A percentile compares a stretch with the other conserved stretches of the same genome.
Conservation (phyloP, 768 basidiomycete genomes). For the Pulveroboletus sp. region DNA sequence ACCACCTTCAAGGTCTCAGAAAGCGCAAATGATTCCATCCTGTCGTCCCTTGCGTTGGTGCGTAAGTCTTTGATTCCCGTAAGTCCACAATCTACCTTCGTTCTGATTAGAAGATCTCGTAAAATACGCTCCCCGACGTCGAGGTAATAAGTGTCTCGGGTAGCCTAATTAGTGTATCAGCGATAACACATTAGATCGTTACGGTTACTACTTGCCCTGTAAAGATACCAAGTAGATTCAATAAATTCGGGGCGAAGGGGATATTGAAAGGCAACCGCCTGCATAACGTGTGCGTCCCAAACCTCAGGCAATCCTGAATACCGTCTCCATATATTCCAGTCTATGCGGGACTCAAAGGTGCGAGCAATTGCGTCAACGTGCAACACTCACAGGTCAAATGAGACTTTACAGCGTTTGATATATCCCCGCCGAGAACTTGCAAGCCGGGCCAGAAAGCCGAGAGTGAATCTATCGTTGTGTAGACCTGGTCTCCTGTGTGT, state of each 20-base stretch:
- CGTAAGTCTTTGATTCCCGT: constrained; percentile 77
- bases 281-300: constrained; percentile 73
- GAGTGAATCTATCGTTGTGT: constrained; percentile 84
- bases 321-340: constrained; percentile 90
- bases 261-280: constrained; percentile 73
- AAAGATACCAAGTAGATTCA: constrained; percentile 95
- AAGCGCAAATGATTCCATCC: constrained; percentile 97
- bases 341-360: constrained; percentile 34
- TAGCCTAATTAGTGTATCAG: constrained; percentile 55
- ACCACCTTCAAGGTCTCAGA: constrained; percentile 87
- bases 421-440: constrained; percentile 81
- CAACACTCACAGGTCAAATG: constrained; percentile 74
- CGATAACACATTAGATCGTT: neutral
- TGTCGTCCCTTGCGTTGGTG: constrained; percentile 75
- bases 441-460: constrained; percentile 98
- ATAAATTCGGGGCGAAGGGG: constrained; percentile 89
- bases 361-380: neutral
- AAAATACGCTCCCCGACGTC: constrained; percentile 85
- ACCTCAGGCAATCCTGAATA: constrained; percentile 90
- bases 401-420: constrained; percentile 88
- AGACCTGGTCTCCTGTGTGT: constrained; percentile 67
- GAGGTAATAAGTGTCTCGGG: constrained; percentile 87
- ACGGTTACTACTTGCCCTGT: constrained; percentile 51
- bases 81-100: constrained; percentile 85
- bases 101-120: constrained; percentile 64